A percentile compares a stretch with the other conserved stretches of the same genome.
These are phyloP conservation scores for Exophiala aquamarina DNA, from an alignment of 2,329 filamentous ascomycete species.

Conservation along the genomic window DNA sequence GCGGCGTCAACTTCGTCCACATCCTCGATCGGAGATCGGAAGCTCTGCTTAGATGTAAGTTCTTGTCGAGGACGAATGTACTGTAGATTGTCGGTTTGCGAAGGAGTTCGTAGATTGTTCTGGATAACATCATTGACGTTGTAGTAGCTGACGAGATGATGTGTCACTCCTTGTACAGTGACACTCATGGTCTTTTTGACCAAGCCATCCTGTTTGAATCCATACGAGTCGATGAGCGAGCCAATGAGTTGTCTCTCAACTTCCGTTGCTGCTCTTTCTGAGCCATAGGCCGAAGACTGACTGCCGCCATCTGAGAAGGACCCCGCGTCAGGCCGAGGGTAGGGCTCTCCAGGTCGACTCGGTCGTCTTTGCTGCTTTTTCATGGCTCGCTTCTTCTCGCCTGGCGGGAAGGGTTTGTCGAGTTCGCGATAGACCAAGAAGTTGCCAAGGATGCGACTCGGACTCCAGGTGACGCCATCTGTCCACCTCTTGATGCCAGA, in stretches of 20 bases:
- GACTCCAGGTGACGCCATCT: constrained; percentile 87
- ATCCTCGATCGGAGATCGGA: constrained; percentile 66
- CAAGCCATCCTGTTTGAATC: constrained; percentile 77
- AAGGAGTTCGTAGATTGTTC: constrained; percentile 59
- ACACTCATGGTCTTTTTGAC: constrained; percentile 94
- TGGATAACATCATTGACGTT: constrained; percentile 73
- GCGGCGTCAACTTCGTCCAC: constrained; percentile 48
- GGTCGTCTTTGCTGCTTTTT: constrained; percentile 62
- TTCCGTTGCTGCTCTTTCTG: constrained; percentile 43
- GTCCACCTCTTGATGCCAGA: constrained; percentile 95
- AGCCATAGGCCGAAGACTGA: constrained; percentile 30
- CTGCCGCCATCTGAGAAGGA: constrained; percentile 39
- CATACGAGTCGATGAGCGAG: constrained; percentile 84
- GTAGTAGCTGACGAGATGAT: constrained; percentile 90
- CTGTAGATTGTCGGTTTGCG: constrained; percentile 52
- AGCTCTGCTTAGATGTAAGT: constrained; percentile 63
- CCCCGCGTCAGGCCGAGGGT: constrained; percentile 38
- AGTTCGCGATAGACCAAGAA: constrained; percentile 85
- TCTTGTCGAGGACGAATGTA: constrained; percentile 57
- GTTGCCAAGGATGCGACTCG: constrained; percentile 79
- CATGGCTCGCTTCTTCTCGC: constrained; percentile 81
- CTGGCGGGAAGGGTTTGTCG: constrained; percentile 72
- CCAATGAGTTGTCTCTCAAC: constrained; percentile 67
- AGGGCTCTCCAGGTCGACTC: constrained; percentile 54
- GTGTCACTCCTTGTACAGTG: constrained; percentile 68